Base-by-base conservation (phyloP, 495 filamentous ascomycete genomes). In the Bombardia bombarda region DNA sequence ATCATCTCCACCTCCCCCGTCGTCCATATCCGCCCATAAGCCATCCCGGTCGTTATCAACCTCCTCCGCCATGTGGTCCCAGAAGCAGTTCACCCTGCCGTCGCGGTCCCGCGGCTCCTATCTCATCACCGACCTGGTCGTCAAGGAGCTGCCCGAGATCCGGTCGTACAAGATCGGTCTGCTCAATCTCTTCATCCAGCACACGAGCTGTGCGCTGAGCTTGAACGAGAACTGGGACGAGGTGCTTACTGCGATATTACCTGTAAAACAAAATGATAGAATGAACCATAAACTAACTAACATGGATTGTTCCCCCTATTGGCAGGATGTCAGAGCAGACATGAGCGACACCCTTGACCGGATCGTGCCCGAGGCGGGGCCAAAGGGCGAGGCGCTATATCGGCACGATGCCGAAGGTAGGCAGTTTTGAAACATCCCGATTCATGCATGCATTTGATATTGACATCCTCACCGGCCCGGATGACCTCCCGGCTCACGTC, bases 271-370 rank as follows among this genome's bases (percentile, higher is more conserved):
- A 1, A 20, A 21, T 40, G 17, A 21, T 26, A 7, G 31, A 38
- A 13, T 30, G 21, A 31, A 52, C 56, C 23, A 43, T 25, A 18
- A 34, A 9, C 2, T 14, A 19, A 13, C 8, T 34, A 23, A 24
- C n/a, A n/a, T n/a, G n/a, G n/a, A n/a, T n/a, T n/a, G n/a, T n/a
- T n/a, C 31, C 22, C 4, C n/a, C 10, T 23, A 4, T 36, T 24
- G 32, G 12, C 13, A 59, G 37, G 69, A 74, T 43, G 69, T 72
- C 12, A 66, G 87, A 23, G 74, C 69, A 1, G 90, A 95, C 56
- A 96, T 98, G 93, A 85, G 77, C 51, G 90, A 97, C 69, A 84
- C 90, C 42, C 68, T 98, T 45, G 93, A 98, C 60, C 67, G 86
- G 20, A 84, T 98, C 46, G 92, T 82, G 38, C 85, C 85, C 1